Evolutionary conservation across 2,329 filamentous ascomycete genomes (phyloP), one percentile per base, ranked within the genome.

Genomic region (Apiospora aurea): DNA sequence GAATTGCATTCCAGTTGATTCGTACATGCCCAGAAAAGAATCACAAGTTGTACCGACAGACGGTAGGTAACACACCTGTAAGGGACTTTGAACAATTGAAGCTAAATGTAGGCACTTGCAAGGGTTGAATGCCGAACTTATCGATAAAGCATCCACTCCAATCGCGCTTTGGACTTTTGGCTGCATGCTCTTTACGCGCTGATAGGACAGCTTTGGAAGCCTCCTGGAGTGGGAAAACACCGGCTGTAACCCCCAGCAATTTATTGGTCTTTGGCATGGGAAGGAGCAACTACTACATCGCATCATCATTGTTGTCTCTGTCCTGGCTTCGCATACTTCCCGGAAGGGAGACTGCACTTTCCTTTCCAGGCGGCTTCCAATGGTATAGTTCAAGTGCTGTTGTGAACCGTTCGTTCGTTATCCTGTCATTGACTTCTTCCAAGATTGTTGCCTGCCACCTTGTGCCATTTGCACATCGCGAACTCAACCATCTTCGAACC

Each of bases 131-230:
- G 18, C 34, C 34, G 10, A 41, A 41, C 57, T 41, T 64, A 64
- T 64, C 57, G 57, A 64, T 64, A 64, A 41, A 64, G 34, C 57
- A n/a, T n/a, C 34, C 34, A 38, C 34, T 11, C 57, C 57, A 64
- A 64, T 64, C 57, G 57, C 57, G 57, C 57, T 49, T 11, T 49
- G 46, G 46, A 14, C 34, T 34, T 61, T 47, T 47, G 29, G 68
- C 43, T 51, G 68, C 68, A 69, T 53, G 68, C 34, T 51, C 68
- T 69, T 69, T 53, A 69, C 68, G 68, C 68, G 68, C 68, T 69
- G 46, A 46, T 69, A 69, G 43, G 46, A 18, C 24, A 46, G 57
- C 29, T 34, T 34, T 64, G 29, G 34, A 41, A n/a, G 41, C 34
- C 29, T 64, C 57, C 57, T 29, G n/a, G 18, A 10, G 18, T 64